phyloP scores from a whole-genome alignment of 2,329 filamentous ascomycete species.

The Setomelanomma holmii region DNA sequence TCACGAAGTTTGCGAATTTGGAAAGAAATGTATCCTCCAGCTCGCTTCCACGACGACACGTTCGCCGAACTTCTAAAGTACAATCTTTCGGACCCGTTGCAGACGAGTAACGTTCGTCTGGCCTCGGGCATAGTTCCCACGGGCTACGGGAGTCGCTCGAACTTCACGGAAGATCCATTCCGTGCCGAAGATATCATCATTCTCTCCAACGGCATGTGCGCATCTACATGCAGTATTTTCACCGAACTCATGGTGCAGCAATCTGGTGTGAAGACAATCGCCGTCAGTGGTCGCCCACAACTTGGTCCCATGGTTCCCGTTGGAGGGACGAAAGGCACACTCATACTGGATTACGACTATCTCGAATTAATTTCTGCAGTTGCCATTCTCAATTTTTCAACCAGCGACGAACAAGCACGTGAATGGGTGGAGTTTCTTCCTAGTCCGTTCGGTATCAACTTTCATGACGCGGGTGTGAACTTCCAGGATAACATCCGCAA shows the following conservation, averaged over 20 bases:
- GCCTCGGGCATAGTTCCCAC: conserved; percentile 38
- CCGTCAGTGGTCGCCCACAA: conserved; percentile 52
- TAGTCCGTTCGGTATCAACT: conserved; percentile 27
- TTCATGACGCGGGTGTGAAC: conserved; percentile 41
- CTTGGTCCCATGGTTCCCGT: conserved; percentile 52
- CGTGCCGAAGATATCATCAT: conserved; percentile 48
- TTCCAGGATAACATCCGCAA: conserved; percentile 49
- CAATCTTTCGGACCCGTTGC: conserved; percentile 47
- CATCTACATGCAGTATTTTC: conserved; percentile 56
- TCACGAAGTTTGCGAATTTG: conserved; percentile 43
- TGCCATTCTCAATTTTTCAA: conserved; percentile 28
- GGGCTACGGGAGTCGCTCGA: conserved; percentile 34
- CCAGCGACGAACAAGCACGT: conserved; percentile 7
- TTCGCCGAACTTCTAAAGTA: conserved; percentile 50
- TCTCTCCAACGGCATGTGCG: conserved; percentile 55
- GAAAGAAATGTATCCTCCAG: conserved; percentile 48
- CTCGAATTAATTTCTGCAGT: conserved; percentile 16
- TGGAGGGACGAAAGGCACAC: conserved; percentile 55
- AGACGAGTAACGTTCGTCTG: conserved; percentile 38
- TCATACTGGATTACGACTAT: conserved; percentile 34
- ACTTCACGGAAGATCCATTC: conserved; percentile 46
- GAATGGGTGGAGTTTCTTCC: conserved; percentile 36
- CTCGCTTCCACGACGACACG: conserved; percentile 38
- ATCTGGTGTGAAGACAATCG: conserved; percentile 51
- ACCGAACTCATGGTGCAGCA: conserved; percentile 56